Conservation (phyloP, 1,284 basidiomycete species). For the Rhodotorula glutinis region DNA sequence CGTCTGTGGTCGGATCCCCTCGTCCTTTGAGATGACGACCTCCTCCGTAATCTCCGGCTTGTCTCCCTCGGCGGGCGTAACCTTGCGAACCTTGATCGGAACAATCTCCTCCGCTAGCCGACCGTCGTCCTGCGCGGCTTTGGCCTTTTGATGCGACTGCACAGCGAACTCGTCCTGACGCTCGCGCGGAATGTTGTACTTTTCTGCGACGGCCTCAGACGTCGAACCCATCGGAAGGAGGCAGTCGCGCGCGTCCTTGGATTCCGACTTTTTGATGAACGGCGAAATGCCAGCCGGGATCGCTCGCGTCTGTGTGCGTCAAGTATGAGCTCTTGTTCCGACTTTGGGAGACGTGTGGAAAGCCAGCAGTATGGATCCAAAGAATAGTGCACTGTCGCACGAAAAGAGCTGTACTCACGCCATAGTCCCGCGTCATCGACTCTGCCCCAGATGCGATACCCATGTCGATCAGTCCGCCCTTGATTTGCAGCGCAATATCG, state of each 20-base stretch:
- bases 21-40: conserved; percentile 44
- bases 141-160: conserved; percentile 48
- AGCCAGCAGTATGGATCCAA: no score
- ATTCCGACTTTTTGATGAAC: conserved; percentile 43
- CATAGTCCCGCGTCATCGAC: conserved; percentile 40
- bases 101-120: conserved; percentile 51
- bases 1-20: conserved; percentile 44
- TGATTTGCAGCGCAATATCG: conserved; percentile 49
- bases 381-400: background rate
- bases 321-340: no score
- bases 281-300: conserved; percentile 47
- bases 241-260: conserved; percentile 46
- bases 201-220: conserved; percentile 50
- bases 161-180: conserved; percentile 51
- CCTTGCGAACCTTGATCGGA: conserved; percentile 48
- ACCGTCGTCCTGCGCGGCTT: conserved; percentile 50
- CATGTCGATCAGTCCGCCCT: conserved; percentile 78
- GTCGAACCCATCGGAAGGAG: conserved; percentile 51
- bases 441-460: conserved; percentile 59
- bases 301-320: conserved; percentile 40
- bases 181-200: conserved; percentile 48
- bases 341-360: no score
- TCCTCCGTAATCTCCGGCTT: conserved; percentile 34
- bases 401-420: conserved; percentile 16
- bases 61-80: conserved; percentile 43